Conservation (phyloP, 805 yeast species). For the Scheffersomyces amazonensis region DNA sequence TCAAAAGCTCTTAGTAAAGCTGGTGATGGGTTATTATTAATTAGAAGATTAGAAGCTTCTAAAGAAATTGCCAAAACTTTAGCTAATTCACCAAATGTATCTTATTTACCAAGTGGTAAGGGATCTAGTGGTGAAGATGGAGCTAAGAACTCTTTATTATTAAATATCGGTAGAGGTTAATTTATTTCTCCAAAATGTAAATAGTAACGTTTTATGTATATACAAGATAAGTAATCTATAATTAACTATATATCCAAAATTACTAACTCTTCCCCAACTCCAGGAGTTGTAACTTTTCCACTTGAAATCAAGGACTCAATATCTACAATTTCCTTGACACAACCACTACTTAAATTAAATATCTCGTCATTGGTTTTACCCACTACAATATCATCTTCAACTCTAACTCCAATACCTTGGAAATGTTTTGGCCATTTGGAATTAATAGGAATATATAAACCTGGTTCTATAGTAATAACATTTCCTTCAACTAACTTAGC, state of each 20-base stretch:
- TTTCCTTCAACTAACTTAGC: slow-evolving; percentile 60
- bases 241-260: slow-evolving; percentile 18
- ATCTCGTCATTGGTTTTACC: slow-evolving; percentile 56
- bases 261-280: slow-evolving; percentile 32
- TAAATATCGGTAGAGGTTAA: slow-evolving; percentile 50
- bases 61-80: slow-evolving; percentile 88
- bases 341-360: slow-evolving; percentile 65
- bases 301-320: slow-evolving; percentile 64
- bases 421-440: slow-evolving; percentile 74
- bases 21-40: slow-evolving; percentile 92
- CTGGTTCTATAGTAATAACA: slow-evolving; percentile 95
- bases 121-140: slow-evolving; percentile 29
- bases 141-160: slow-evolving; percentile 52
- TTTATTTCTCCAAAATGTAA: not conserved
- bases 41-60: slow-evolving; percentile 94
- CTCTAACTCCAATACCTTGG: slow-evolving; percentile 88
- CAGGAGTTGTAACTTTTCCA: slow-evolving; percentile 54
- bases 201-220: slow-evolving; percentile 1
- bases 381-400: slow-evolving; percentile 89
- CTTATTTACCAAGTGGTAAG: slow-evolving; percentile 72
- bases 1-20: slow-evolving; percentile 90
- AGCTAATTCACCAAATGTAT: slow-evolving; percentile 78
- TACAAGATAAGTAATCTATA: not conserved
- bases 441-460: slow-evolving; percentile 79
- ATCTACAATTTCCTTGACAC: slow-evolving; percentile 82